Base-by-base conservation (phyloP, 768 basidiomycete genomes). In the Clitopilus hobsonii region DNA sequence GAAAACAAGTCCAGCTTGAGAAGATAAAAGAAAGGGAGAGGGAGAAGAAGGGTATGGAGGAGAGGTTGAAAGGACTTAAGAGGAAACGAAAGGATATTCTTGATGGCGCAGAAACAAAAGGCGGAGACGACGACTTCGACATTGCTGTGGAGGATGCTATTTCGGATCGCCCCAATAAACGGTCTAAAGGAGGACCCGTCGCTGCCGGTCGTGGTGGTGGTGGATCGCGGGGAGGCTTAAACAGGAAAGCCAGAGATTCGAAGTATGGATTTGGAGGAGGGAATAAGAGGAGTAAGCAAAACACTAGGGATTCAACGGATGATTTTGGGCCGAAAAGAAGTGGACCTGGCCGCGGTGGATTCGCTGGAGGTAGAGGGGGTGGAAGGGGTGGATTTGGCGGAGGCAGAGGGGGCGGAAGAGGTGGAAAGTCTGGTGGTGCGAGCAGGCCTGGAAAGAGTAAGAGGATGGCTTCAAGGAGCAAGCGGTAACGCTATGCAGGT, bases 1-100 rank as follows among this genome's bases (percentile, higher is more conserved):
- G 96, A 23, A 99, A 98, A 70, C 92, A 98, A 70, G 93, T 98
- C 10, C 97, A 99, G 71, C 71, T 91, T 30, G 95, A 98, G 75
- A 94, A 94, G 70, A 77, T 92, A 60, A 91, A 93, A 68, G 92
- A 96, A 75, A 77, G 96, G 45, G 88, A 94, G 69, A 80, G 76
- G 65, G 82, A 85, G 55, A 95, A 94, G 79, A 97, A 95, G 74
- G 91, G 93, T 27, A 88, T 96, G 81, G 88, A 89, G 55, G 93
- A 95, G 62, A 76, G 86, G 38, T 74, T 94, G 22, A 88, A 94
- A 65, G 84, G 85, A 6, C 81, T 98, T 59, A 97, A 98, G 74
- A 80, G 94, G 71, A 94, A 96, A 79, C 84, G 89, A 62, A 91
- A 89, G 67, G 92, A 89, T 56, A 82, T 86, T 32, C 71, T 92